Evolutionary conservation across 768 basidiomycete genomes (phyloP).

Genomic region (Tulasnella sp.): DNA sequence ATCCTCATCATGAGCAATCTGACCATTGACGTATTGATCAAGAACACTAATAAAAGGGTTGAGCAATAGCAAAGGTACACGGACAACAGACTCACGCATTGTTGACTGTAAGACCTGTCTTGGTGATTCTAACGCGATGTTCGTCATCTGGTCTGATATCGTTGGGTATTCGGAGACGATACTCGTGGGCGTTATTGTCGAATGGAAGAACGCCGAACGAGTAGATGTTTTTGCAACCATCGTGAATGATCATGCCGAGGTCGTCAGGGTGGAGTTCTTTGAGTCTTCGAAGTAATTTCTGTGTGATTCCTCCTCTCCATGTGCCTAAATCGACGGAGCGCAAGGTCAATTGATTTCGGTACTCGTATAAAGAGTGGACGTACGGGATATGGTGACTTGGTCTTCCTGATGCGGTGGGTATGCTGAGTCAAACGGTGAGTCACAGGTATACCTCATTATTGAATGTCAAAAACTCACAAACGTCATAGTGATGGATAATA

Average conservation of each 20-base stretch:
- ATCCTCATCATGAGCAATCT: slow-evolving; percentile 52
- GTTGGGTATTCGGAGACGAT: slow-evolving; percentile 22
- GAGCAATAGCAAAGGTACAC: no score
- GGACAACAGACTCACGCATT: slow-evolving; percentile 32
- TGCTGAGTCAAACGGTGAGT: no score
- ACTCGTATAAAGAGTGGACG: background rate
- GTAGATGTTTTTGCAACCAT: slow-evolving; percentile 70
- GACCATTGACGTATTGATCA: slow-evolving; percentile 46
- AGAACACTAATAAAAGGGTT: slow-evolving; percentile 38
- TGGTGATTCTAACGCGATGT: slow-evolving; percentile 50
- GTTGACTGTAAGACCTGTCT: slow-evolving; percentile 34
- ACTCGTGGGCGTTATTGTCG: slow-evolving; percentile 37
- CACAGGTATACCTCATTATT: no score
- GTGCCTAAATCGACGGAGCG: slow-evolving; percentile 47
- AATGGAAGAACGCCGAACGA: slow-evolving; percentile 49
- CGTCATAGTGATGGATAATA: slow-evolving; percentile 67
- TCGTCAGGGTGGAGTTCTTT: slow-evolving; percentile 44
- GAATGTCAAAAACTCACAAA: no score
- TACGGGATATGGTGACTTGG: background rate
- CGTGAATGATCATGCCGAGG: slow-evolving; percentile 66
- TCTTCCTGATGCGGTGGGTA: no score
- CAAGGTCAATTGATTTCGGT: slow-evolving; percentile 32
- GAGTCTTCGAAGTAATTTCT: slow-evolving; percentile 52
- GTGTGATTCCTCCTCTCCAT: slow-evolving; percentile 42
- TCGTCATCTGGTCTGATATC: slow-evolving; percentile 26